A percentile compares a stretch with the other conserved stretches of the same genome.
Conservation (phyloP, 139 green algal species). For the Chlamydomonas incerta region DNA sequence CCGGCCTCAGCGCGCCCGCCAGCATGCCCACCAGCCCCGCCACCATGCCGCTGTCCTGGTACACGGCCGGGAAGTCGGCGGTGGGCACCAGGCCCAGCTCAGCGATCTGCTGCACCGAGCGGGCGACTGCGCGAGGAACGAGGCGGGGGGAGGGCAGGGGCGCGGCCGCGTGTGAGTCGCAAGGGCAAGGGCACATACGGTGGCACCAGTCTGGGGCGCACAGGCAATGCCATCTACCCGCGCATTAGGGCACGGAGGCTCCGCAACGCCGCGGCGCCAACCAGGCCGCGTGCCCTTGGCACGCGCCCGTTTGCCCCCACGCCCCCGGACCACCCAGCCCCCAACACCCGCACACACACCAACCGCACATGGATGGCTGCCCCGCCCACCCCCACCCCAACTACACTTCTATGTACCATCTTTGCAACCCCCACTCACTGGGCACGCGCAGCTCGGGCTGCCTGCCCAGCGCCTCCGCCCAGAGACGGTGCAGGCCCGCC, state of each 20-base stretch:
- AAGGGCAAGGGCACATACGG: too few species aligned
- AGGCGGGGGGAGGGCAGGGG: too few species aligned
- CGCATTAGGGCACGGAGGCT: too few species aligned
- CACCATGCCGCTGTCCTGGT: conserved; percentile 22
- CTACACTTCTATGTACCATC: not conserved
- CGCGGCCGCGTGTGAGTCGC: too few species aligned
- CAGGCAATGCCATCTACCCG: too few species aligned
- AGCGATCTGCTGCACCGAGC: conserved; percentile 2
- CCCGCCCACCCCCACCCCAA: not conserved
- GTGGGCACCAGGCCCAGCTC: conserved; percentile 5
- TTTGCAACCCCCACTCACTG: not conserved
- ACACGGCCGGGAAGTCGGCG: conserved; percentile 1
- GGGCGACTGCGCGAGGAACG: not conserved
- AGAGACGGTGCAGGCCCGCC: conserved; percentile 17
- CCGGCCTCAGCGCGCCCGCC: conserved; percentile 3
- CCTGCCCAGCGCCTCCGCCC: not conserved
- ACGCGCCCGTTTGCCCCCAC: too few species aligned
- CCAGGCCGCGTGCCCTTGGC: too few species aligned
- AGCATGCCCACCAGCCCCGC: conserved; percentile 29
- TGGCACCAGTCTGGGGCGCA: too few species aligned
- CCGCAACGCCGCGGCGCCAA: too few species aligned
- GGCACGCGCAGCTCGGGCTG: conserved; percentile 8
- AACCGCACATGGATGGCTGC: too few species aligned
- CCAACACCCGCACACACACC: too few species aligned
- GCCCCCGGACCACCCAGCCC: too few species aligned